Evolutionary conservation across 352 stramenopile species (phyloP), one percentile per base, ranked within the genome.

Genomic region (Pythium phragmitis): DNA sequence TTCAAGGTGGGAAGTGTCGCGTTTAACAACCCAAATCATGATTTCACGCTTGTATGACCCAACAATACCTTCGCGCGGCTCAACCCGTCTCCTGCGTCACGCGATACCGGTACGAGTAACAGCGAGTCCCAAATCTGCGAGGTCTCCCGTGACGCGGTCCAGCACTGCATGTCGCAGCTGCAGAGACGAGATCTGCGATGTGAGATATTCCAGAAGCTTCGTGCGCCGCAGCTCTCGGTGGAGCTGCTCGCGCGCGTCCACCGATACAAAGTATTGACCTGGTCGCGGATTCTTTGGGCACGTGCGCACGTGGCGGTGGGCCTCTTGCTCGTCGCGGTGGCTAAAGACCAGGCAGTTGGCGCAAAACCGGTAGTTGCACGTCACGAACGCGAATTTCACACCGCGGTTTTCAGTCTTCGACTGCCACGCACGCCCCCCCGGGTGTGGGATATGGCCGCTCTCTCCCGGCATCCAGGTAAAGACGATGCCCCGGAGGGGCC

Each of bases 281-380:
- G 28, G 56, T 14, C 33, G 4, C 1, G 57, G 57, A 23, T 67
- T 67, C 43, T 53, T 71, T 36, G n/a, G 17, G 34, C 65, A 71
- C 30, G 9, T 19, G 14, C 46, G 51, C 8, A 71, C 65, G 46
- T 71, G 65, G 7, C 28, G 41, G 42, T 67, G 65, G 19, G 52
- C 57, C 5, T 63, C 39, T 9, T 55, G 37, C 41, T 39, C 39
- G 42, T 48, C 28, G 3, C 33, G 37, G 2, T 53, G 52, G 49
- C 21, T 56, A n/a, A 42, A 65, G 16, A n/a, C 34, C 19, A 61
- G 57, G 12, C 66, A 72, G 42, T 61, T 63, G 14, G 60, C 55
- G 42, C 60, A 72, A 34, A 72, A 72, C 17, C 53, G 45, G 5
- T 19, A 21, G 23, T 42, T 47, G 42, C 60, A n/a, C n/a, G n/a